phyloP scores from a whole-genome alignment of 805 yeast species.

The Starmerella stigmatis region DNA sequence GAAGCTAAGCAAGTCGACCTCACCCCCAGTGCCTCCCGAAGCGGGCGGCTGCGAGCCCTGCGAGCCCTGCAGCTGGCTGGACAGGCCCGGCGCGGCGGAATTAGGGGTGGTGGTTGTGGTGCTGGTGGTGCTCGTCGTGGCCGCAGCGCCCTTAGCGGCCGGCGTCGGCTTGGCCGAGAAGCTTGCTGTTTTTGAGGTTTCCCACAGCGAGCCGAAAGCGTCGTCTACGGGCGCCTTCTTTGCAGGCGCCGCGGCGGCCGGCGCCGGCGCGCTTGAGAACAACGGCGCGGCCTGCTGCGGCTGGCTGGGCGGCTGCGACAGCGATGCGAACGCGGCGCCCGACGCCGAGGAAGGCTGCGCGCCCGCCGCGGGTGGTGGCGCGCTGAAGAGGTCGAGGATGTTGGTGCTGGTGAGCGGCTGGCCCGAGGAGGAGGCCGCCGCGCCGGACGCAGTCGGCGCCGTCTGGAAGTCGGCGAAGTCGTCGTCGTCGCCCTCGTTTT shows the following conservation, averaged over 20 bases:
- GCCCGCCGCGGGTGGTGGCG: conserved; percentile 11
- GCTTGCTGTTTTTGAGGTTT: conserved; percentile 20
- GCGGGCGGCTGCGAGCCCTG: too few species aligned
- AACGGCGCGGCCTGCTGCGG: not conserved
- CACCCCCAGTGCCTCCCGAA: not conserved
- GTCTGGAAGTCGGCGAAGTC: conserved; percentile 57
- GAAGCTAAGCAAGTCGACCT: conserved; percentile 18
- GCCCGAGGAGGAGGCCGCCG: conserved; percentile 22
- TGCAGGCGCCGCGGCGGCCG: conserved; percentile 3
- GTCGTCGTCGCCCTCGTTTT: conserved; percentile 40
- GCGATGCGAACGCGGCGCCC: conserved; percentile 6
- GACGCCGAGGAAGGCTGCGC: conserved; percentile 11
- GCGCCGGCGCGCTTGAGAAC: not conserved
- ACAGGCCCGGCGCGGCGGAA: too few species aligned
- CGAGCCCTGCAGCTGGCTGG: too few species aligned
- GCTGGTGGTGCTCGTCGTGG: not conserved
- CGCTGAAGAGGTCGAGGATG: conserved; percentile 24
- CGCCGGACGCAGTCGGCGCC: conserved; percentile 37
- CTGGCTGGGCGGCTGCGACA: conserved; percentile 9
- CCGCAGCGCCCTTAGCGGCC: not conserved
- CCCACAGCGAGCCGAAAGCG: conserved; percentile 36
- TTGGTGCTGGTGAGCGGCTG: conserved; percentile 16
- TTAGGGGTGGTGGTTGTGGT: not conserved
- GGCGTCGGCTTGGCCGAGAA: conserved; percentile 17
- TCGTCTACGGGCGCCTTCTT: conserved; percentile 26